Evolutionary conservation across 176 grass and related monocot species (phyloP), one percentile per base, ranked within the genome.

Genomic region (Panicum miliaceum): DNA sequence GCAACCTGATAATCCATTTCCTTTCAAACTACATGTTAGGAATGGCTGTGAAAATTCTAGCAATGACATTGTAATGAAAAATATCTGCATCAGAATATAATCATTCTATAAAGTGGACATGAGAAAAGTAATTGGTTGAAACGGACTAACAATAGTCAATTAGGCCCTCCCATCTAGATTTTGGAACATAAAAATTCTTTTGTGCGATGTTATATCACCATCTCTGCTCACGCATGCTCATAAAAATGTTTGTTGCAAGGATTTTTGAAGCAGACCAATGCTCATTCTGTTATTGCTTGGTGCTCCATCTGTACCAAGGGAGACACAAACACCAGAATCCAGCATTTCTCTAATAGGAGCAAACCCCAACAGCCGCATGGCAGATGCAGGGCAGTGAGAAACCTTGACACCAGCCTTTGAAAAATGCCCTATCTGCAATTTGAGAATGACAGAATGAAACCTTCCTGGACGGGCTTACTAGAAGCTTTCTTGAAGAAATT

Each of bases 261-360:
- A 41, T 62, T 85, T 86, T 48, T 37, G 48, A 89, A 87, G 74
- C 84, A 74, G 29, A 98, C 95, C 95, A 61, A 98, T 98, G 85
- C 92, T 93, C 92, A 98, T 98, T 69, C 95, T 92, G 51, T 98
- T 95, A 93, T 98, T 98, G 84, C 89, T 93, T 47, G 92, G 95
- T 23, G 95, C 92, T 45, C 95, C 95, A 85, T 98, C 92, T 82
- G 91, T 98, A 85, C 95, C 95, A 69, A 98, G 90, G 78, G 95
- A 98, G 50, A 98, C 90, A 82, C 95, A 98, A 75, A 98, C 85
- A 79, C 89, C 87, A 85, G 86, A 86, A 77, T 98, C 89, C 75
- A 95, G 85, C 89, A 94, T 93, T 91, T 98, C 95, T 82, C 70
- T 98, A 80, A 98, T 81, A 42, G 92, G 95, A 88, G 95, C 90